Evolutionary conservation across 2,329 filamentous ascomycete genomes (phyloP), one percentile per base, ranked within the genome.

Genomic region (Claviceps citrina): DNA sequence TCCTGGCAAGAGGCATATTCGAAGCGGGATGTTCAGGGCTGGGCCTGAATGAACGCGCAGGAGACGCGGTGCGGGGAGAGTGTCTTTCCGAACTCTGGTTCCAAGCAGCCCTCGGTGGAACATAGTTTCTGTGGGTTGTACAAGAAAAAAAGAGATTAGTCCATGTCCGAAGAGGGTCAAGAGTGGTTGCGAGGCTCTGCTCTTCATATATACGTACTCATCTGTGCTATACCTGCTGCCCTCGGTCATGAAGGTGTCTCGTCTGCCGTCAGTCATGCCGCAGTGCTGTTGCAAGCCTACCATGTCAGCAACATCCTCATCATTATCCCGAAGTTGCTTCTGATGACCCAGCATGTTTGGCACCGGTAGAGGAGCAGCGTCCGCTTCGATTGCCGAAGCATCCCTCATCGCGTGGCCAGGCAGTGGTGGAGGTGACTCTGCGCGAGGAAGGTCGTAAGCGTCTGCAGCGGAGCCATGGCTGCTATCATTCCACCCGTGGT

Each of bases 331-430:
- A 15, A 74, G 56, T 27, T 61, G 59, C 38, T 62, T 62, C 41
- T 65, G 68, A 41, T 67, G 64, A 16, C 61, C 67, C 46, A 62
- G 67, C 12, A 59, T 62, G 30, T 51, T 51, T 12, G 62, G 63
- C 3, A 62, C 46, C 22, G 59, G 61, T 40, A 59, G 56, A n/a
- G 70, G 68, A 40, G 66, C 69, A 26, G 79, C 77, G 55, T 87
- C 80, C 83, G 93, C 87, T 56, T 91, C 85, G 39, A 86, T 72
- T 3, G 81, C 76, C 52, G 80, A 78, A 8, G 77, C 77, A 10
- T 77, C 57, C 26, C 56, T 49, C 42, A 62, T 53, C 31, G 64
- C 58, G 34, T 61, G 54, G 30, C 62, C 65, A 3, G 71, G 66
- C 16, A 79, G 55, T 5, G 78, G 78, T 13, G 78, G 76, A 7